phyloP scores from a whole-genome alignment of 805 yeast genomes.

The Nakazawaea anatomiae region DNA sequence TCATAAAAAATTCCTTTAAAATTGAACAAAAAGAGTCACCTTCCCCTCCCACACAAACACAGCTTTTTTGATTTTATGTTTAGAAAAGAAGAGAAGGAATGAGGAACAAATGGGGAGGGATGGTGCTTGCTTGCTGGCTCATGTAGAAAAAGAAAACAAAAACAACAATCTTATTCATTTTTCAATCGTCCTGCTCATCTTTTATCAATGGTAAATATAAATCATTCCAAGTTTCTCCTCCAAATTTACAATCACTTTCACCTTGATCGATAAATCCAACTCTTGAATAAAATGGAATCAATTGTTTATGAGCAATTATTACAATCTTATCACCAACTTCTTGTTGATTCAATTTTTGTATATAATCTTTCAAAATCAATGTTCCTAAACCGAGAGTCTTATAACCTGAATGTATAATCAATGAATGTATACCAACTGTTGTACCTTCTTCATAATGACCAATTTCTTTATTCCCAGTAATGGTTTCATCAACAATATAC shows the following conservation, averaged over 20 bases:
- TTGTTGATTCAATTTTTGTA: slow-evolving; percentile 85
- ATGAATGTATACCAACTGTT: slow-evolving; percentile 74
- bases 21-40: too few relatives aligned
- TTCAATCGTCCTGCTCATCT: slow-evolving; percentile 35
- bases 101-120: too few relatives aligned
- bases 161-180: not conserved
- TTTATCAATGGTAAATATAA: slow-evolving; percentile 35
- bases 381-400: slow-evolving; percentile 82
- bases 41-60: too few relatives aligned
- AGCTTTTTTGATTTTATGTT: too few relatives aligned
- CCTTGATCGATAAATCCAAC: slow-evolving; percentile 77
- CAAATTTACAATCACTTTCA: slow-evolving; percentile 51
- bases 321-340: slow-evolving; percentile 76
- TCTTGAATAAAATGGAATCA: slow-evolving; percentile 73
- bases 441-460: slow-evolving; percentile 78
- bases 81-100: too few relatives aligned
- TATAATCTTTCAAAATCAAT: slow-evolving; percentile 76
- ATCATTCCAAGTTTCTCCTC: slow-evolving; percentile 58
- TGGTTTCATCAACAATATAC: slow-evolving; percentile 11
- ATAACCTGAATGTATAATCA: slow-evolving; percentile 72
- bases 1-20: too few relatives aligned
- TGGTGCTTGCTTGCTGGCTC: too few relatives aligned
- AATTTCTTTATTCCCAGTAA: slow-evolving; percentile 16
- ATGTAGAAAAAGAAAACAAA: not conserved
- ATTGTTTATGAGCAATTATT: slow-evolving; percentile 62